Evolutionary conservation across 768 basidiomycete species (phyloP), one percentile per base, ranked within the genome.

Genomic region (Leccinum rimulosum): DNA sequence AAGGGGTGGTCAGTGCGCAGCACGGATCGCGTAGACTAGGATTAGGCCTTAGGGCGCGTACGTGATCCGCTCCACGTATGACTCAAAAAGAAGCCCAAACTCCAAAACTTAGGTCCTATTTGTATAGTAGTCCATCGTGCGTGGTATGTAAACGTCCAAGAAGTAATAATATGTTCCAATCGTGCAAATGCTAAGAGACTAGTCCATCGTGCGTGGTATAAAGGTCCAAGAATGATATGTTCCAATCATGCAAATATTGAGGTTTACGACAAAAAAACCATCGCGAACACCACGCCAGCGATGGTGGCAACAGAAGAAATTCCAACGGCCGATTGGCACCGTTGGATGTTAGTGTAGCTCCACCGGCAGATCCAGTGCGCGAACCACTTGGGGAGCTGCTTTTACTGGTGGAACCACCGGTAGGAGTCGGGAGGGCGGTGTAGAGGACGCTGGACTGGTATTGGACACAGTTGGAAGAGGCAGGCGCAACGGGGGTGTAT

Each of bases 391-490:
- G 22, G 10, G 60, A 27, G 17, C 9, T 31, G 25, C 35, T 48
- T 15, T 11, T 19, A 9, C n/a, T n/a, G 14, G 36, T 14, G 3
- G 62, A 56, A 5, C 7, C 47, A 48, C 36, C 30, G 4, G 63
- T 64, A 6, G 65, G 59, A 6, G 61, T 47, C 3, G 70, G 70
- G 3, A 56, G 53, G 33, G 52, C 63, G 1, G 72, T 63, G 66
- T 72, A 83, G 35, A 83, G 69, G 12, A 66, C 69, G 8, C 72
- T 50, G 1, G 75, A 77, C 4, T 68, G 54, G 65, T 67, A 76
- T 11, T 76, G 74, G 43, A 71, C 67, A 58, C 82, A 83, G 67
- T 76, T 77, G 56, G 77, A 79, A 35, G 79, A 79, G 9, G 79
- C 56, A 10, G 80, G 77, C 15, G 72, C 54, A 2, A 52, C 58